Percentiles rank a stretch among this genome's conserved stretches.
These are phyloP conservation scores for Neofusicoccum sp. DNA, from an alignment of 2,329 filamentous ascomycete species.

Conservation along the genomic window DNA sequence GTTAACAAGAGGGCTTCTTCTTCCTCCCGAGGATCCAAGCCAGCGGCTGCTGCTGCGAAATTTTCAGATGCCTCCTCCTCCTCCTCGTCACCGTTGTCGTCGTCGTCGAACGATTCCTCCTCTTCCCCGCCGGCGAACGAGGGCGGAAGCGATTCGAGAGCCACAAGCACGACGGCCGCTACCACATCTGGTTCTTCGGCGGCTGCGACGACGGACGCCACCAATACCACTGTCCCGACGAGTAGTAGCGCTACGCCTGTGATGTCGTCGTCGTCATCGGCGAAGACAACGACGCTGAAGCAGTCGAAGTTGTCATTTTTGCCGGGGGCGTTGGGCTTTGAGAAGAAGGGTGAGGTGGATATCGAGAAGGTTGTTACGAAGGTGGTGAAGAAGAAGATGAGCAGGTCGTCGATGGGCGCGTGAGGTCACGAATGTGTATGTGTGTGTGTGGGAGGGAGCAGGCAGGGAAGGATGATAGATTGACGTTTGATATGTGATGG, in stretches of 20 bases:
- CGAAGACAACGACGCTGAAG: background rate
- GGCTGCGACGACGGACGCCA: background rate
- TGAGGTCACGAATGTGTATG: background rate
- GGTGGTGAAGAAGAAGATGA: background rate
- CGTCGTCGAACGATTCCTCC: no score
- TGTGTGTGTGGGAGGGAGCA: no score
- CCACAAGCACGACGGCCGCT: background rate
- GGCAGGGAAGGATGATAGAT: no score
- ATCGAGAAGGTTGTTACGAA: background rate
- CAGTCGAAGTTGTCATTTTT: slow-evolving; percentile 8
- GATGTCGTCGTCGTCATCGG: background rate
- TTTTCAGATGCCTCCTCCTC: no score
- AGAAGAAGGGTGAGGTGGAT: background rate
- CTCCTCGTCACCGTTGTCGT: no score
- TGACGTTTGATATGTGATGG: no score
- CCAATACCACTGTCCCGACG: no score
- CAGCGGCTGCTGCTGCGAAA: no score
- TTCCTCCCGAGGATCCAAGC: no score
- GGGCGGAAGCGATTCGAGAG: background rate
- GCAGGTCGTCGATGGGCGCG: background rate
- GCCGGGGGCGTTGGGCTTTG: background rate
- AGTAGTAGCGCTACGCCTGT: no score
- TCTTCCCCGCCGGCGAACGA: no score
- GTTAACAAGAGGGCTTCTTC: no score
- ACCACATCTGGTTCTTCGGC: background rate